phyloP scores from a whole-genome alignment of 2,329 filamentous ascomycete genomes.

The Xylaria digitata region DNA sequence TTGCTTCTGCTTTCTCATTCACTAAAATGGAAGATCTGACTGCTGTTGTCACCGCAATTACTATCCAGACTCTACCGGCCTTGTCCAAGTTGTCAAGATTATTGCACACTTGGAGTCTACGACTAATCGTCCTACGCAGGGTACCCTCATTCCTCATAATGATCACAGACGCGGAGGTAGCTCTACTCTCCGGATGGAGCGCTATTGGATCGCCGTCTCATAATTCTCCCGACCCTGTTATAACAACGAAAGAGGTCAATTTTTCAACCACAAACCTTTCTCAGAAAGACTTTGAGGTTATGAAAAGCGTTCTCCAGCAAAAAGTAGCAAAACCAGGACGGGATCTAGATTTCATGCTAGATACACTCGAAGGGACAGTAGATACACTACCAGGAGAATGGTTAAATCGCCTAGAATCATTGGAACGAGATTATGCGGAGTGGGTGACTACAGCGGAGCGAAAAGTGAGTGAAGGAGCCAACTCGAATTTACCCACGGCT shows the following conservation, averaged over 20 bases:
- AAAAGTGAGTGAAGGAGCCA: constrained; percentile 76
- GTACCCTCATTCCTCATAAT: constrained; percentile 75
- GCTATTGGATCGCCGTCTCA: constrained; percentile 58
- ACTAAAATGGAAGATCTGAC: constrained; percentile 88
- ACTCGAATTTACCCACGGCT: constrained; percentile 46
- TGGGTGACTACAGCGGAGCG: constrained; percentile 85
- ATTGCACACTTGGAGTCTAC: constrained; percentile 81
- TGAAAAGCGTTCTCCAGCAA: constrained; percentile 71
- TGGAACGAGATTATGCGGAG: constrained; percentile 80
- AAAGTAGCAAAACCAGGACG: constrained; percentile 77
- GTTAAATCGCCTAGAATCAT: constrained; percentile 85
- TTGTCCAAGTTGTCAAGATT: constrained; percentile 78
- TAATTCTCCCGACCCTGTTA: constrained; percentile 29
- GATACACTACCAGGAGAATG: constrained; percentile 88
- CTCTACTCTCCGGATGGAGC: constrained; percentile 74
- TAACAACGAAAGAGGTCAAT: constrained; percentile 13
- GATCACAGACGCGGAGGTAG: constrained; percentile 73
- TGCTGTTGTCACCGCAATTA: constrained; percentile 88
- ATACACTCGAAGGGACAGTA: constrained; percentile 82
- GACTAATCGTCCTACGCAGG: constrained; percentile 78
- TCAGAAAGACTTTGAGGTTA: constrained; percentile 64
- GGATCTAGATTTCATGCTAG: constrained; percentile 85
- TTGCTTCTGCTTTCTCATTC: constrained; percentile 63
- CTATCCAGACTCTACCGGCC: constrained; percentile 87
- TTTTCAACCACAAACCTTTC: constrained; percentile 50